These are phyloP conservation scores for Streptanthus diversifolius DNA, from an alignment of 345 rosid genomes.

Conservation along the genomic window DNA sequence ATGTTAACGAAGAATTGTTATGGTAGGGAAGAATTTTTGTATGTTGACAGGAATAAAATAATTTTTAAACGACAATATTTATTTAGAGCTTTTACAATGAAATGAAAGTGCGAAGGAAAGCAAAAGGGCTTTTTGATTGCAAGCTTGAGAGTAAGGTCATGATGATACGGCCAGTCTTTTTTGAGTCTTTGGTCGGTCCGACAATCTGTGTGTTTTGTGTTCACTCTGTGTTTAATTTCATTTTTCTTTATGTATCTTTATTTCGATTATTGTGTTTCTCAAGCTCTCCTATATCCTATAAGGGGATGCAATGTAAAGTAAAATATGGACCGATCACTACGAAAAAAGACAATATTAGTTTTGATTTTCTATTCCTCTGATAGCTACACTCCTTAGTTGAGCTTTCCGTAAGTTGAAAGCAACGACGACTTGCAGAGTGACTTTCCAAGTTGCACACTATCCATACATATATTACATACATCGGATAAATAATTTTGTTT, in stretches of 20 bases:
- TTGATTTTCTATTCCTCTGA: constrained; percentile 17
- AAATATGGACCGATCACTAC: constrained; percentile 10
- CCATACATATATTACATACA: background rate
- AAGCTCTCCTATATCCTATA: constrained; percentile 19
- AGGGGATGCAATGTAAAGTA: constrained; percentile 19
- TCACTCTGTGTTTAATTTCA: constrained; percentile 51
- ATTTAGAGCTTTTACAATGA: constrained; percentile 10
- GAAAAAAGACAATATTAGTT: background rate
- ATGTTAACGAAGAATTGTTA: background rate
- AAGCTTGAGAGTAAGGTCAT: constrained; percentile 61
- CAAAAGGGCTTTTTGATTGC: constrained; percentile 39
- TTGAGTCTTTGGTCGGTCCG: constrained; percentile 92
- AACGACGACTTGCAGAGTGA: constrained; percentile 31
- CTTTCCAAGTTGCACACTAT: constrained; percentile 29
- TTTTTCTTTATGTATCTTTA: background rate
- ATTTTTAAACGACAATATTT: background rate
- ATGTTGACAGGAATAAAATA: background rate
- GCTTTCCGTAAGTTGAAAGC: constrained; percentile 46
- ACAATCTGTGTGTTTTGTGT: constrained; percentile 77
- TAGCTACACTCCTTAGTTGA: constrained; percentile 51
- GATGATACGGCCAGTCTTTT: constrained; percentile 59
- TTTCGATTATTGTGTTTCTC: constrained; percentile 20
- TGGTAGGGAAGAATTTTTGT: background rate
- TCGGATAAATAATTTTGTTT: background rate
- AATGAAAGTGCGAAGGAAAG: constrained; percentile 26